Evolutionary conservation across 345 rosid species (phyloP), one percentile per base, ranked within the genome.

Genomic region (Sonneratia alba): DNA sequence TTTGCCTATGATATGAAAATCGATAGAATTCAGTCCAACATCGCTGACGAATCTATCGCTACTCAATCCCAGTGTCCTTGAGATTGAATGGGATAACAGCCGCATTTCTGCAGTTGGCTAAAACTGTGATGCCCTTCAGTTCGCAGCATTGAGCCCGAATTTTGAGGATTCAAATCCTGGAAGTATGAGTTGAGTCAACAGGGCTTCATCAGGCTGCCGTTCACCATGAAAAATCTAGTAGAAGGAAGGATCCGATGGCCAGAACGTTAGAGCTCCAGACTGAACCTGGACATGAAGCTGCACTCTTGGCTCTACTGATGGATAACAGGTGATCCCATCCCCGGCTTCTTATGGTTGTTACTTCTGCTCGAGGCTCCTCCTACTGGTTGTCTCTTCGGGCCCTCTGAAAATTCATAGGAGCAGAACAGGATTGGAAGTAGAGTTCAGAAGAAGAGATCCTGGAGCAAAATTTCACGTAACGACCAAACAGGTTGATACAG

Each of bases 401-500:
- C 9, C 32, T 21, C 64, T 59, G 36, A 40, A 59, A 34, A n/a
- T 59, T 24, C 64, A 59, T 36, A 59, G 22, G 43, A 59, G 36
- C 64, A 59, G 32, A 59, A 59, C 36, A 59, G 2, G 21, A 59
- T 12, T 7, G 36, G 64, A 14, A 59, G 2, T 59, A 59, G 64
- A 59, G 34, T 59, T 24, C 43, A 10, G 22, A 7, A 59, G 36
- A 59, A 9, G 64, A 59, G 64, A 59, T 59, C 64, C 36, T 10
- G 6, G 15, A n/a, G 64, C 64, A 24, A 59, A 59, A 59, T 59
- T 22, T 7, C 6, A 59, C 9, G 36, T 59, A 27, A 21, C 11
- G 64, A n/a, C 64, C 34, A 34, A n/a, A 59, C 75, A 75, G 74
- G 76, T 15, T 14, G 49, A 27, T 65, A 27, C 32, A 27, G 32